Percentiles rank a stretch among this genome's conserved stretches.
Conservation (phyloP, 257 asterid genomes). For the Leonotis leonurus region DNA sequence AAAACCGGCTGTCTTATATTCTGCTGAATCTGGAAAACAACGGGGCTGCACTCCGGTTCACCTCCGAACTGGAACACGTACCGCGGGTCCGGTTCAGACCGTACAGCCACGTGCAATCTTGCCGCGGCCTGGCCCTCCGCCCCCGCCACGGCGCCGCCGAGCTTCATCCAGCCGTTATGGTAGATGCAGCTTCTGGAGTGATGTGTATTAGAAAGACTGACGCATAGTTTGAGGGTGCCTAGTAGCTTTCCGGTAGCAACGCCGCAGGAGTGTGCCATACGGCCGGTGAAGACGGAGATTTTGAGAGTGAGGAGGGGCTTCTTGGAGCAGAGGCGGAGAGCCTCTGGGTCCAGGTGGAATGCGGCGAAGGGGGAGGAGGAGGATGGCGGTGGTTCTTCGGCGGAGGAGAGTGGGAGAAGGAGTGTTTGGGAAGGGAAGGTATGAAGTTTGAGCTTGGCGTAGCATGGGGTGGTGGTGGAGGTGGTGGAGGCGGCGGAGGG, state of each 20-base stretch:
- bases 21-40: slow-evolving; percentile 78
- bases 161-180: slow-evolving; percentile 73
- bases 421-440: slow-evolving; percentile 71
- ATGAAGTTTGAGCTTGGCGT: slow-evolving; percentile 62
- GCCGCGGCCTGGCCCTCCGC: slow-evolving; percentile 28
- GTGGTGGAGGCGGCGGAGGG: slow-evolving; percentile 56
- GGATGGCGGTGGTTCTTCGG: slow-evolving; percentile 34
- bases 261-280: slow-evolving; percentile 72
- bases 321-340: slow-evolving; percentile 53
- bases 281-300: slow-evolving; percentile 58
- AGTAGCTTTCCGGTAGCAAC: slow-evolving; percentile 47
- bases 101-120: slow-evolving; percentile 47
- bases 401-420: slow-evolving; percentile 44
- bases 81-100: slow-evolving; percentile 85
- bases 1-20: slow-evolving; percentile 83
- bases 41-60: slow-evolving; percentile 92
- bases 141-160: slow-evolving; percentile 20
- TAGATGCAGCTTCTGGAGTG: slow-evolving; percentile 31
- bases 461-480: slow-evolving; percentile 73
- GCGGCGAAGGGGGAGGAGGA: too few species aligned
- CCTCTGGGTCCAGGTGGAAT: slow-evolving; percentile 67
- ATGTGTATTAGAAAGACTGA: slow-evolving; percentile 38
- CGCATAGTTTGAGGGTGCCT: slow-evolving; percentile 37
- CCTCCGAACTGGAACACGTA: slow-evolving; percentile 86
- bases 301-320: slow-evolving; percentile 33